Evolutionary conservation across 306 rosid species (phyloP).

Genomic region (Prunus mongolica): DNA sequence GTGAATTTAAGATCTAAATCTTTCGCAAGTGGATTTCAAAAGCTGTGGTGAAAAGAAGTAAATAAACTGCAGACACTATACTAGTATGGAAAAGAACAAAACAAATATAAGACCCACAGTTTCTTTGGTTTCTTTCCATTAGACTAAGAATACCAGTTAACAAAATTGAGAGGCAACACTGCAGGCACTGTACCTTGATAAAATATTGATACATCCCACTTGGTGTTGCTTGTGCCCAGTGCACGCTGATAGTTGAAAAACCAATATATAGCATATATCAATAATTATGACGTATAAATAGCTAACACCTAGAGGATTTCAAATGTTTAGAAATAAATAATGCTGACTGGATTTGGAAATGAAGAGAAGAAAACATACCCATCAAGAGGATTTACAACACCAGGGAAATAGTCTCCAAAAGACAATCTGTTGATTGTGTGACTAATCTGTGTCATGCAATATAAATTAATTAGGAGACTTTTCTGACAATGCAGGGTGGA

Average conservation of each 20-base stretch:
- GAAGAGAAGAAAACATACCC: constrained; percentile 42
- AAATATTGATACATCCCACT: constrained; percentile 95
- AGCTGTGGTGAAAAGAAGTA: background rate
- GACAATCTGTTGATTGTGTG: constrained; percentile 82
- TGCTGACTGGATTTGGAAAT: constrained; percentile 11
- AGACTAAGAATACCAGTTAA: background rate
- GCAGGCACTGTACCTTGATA: constrained; percentile 69
- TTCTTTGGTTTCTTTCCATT: too few species aligned
- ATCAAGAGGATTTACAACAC: constrained; percentile 92
- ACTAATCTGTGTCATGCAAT: constrained; percentile 54
- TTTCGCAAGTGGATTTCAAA: background rate
- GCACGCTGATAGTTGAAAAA: constrained; percentile 54
- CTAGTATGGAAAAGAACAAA: background rate
- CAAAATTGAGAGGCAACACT: background rate
- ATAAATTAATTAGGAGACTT: constrained; percentile 18
- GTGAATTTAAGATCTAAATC: background rate
- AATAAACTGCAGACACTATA: background rate
- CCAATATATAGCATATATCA: constrained; percentile 5
- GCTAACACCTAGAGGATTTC: background rate
- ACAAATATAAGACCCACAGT: background rate
- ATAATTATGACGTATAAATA: background rate
- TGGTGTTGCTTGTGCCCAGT: constrained; percentile 77
- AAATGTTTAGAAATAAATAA: constrained; percentile 9
- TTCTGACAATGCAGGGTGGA: constrained; percentile 11
- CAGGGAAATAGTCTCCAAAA: constrained; percentile 88